phyloP scores from a whole-genome alignment of 768 basidiomycete genomes.

The Pulveroboletus frians region DNA sequence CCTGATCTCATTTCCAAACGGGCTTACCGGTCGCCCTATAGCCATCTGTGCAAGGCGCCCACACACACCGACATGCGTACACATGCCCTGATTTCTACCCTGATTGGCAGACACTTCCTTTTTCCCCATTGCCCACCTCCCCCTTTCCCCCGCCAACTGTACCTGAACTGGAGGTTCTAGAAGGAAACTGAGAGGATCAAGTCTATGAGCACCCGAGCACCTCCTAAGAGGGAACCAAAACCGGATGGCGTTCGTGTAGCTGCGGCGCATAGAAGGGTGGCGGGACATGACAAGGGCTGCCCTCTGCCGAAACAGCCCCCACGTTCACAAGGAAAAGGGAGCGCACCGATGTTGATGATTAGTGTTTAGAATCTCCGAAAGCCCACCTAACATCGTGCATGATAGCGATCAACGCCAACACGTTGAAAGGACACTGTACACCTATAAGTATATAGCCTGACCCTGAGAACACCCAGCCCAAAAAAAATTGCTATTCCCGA shows the following conservation, averaged over 20 bases:
- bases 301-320: background rate
- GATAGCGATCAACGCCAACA: background rate
- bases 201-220: background rate
- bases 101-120: background rate
- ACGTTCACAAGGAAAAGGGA: background rate
- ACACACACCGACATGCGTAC: background rate
- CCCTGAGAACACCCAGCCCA: background rate
- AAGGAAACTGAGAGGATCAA: background rate
- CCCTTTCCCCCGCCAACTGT: background rate
- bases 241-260: background rate
- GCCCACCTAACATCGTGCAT: background rate
- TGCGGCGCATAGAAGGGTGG: background rate
- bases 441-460: background rate
- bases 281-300: background rate
- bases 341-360: background rate
- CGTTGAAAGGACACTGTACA: background rate
- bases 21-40: background rate
- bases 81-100: background rate
- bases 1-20: too few species aligned
- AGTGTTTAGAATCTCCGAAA: background rate
- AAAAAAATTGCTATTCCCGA: slow-evolving; percentile 2
- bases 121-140: background rate
- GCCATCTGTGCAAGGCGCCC: background rate
- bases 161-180: background rate
- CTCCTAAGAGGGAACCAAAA: background rate